A percentile compares a stretch with the other conserved stretches of the same genome.
Conservation (phyloP, 306 rosid species). For the Fragaria vesca region DNA sequence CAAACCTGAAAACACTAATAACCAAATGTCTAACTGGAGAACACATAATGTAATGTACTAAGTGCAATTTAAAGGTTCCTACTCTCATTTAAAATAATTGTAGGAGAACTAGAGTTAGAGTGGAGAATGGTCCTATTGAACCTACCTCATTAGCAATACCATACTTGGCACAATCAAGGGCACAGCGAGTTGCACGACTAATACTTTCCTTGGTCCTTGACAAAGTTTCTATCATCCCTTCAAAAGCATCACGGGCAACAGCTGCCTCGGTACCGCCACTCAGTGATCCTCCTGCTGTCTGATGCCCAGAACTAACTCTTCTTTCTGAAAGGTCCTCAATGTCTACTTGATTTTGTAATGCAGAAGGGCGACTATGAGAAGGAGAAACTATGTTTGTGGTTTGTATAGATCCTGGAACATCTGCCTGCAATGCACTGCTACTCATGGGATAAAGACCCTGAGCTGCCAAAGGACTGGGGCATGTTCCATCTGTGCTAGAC, state of each 20-base stretch:
- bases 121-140: conserved; percentile 10
- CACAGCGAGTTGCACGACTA: conserved; percentile 99
- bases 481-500: conserved; percentile 44
- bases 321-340: conserved; percentile 71
- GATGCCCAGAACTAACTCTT: conserved; percentile 70
- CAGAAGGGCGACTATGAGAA: conserved; percentile 45
- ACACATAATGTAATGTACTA: not conserved
- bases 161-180: conserved; percentile 97
- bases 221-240: conserved; percentile 99
- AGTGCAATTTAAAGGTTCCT: not conserved
- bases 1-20: not conserved
- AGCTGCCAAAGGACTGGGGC: conserved; percentile 70
- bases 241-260: conserved; percentile 99
- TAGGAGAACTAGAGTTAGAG: not conserved
- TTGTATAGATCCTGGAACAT: conserved; percentile 57
- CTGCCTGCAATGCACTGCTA: conserved; percentile 44
- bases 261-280: conserved; percentile 99
- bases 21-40: not conserved
- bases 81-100: not conserved
- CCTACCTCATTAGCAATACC: conserved; percentile 97
- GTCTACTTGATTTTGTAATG: conserved; percentile 55
- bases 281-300: conserved; percentile 65
- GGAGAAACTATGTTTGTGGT: conserved; percentile 57
- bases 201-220: conserved; percentile 99
- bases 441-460: conserved; percentile 53